Conservation (phyloP, 108 stramenopile species). For the Hondaea fermentalgiana region DNA sequence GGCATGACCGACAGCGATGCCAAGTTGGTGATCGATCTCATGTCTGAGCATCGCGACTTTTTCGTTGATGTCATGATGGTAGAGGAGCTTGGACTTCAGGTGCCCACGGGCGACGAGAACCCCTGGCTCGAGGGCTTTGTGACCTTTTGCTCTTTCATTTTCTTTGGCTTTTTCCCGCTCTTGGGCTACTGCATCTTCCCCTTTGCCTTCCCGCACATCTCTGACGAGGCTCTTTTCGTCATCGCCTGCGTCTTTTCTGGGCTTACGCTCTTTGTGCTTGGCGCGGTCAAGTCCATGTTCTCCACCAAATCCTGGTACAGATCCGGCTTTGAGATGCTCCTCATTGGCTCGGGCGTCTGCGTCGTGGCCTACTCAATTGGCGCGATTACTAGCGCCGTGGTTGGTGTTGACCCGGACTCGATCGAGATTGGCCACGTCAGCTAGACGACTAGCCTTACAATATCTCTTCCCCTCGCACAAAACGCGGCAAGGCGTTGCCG, state of each 20-base stretch:
- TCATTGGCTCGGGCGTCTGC: slow-evolving; percentile 22
- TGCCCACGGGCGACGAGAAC: slow-evolving; percentile 45
- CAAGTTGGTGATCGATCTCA: slow-evolving; percentile 56
- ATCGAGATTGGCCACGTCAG: neutral
- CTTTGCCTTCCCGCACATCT: slow-evolving; percentile 13
- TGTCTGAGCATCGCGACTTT: slow-evolving; percentile 88
- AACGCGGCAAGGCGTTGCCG: too few relatives aligned
- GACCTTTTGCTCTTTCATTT: slow-evolving; percentile 26
- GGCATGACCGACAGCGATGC: slow-evolving; percentile 76
- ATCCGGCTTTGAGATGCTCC: slow-evolving; percentile 19
- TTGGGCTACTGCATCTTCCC: slow-evolving; percentile 1
- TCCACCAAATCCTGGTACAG: neutral
- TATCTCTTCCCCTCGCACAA: too few relatives aligned
- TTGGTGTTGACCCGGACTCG: slow-evolving; percentile 7
- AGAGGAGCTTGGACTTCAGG: slow-evolving; percentile 83
- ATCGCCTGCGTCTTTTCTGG: slow-evolving; percentile 5
- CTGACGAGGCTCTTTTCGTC: neutral
- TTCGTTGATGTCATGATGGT: slow-evolving; percentile 96
- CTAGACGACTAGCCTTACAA: too few relatives aligned
- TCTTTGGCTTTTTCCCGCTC: slow-evolving; percentile 26
- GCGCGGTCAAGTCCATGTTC: slow-evolving; percentile 13
- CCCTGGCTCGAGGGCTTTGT: slow-evolving; percentile 24
- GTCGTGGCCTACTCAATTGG: neutral
- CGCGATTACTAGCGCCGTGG: neutral
- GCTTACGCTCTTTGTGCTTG: slow-evolving; percentile 29